A percentile compares a stretch with the other conserved stretches of the same genome.
Conservation (phyloP, 495 filamentous ascomycete species). For the Trichodelitschia bisporula region DNA sequence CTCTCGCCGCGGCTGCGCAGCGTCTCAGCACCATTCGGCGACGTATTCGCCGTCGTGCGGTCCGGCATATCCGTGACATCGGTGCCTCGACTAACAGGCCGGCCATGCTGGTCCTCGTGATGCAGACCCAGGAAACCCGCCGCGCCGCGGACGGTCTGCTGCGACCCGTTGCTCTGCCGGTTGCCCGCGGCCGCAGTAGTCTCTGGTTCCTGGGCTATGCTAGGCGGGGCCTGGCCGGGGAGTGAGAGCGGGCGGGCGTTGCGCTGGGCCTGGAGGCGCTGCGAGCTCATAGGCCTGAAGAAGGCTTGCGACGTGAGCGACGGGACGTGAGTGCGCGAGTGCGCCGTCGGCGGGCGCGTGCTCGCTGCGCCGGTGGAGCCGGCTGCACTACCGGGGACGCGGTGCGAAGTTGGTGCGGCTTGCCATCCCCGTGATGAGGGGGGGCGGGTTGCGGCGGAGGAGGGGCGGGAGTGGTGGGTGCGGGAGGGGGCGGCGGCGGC, state of each 20-base stretch:
- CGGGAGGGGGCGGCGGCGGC: slow-evolving; percentile 21
- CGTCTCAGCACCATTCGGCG: slow-evolving; percentile 41
- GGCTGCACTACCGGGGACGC: slow-evolving; percentile 6
- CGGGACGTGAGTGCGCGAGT: slow-evolving; percentile 69
- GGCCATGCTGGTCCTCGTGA: not conserved
- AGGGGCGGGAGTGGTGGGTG: slow-evolving; percentile 17
- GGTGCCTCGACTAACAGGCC: slow-evolving; percentile 28
- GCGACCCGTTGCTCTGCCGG: slow-evolving; percentile 10
- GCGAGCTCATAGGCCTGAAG: slow-evolving; percentile 91
- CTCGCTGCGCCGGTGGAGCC: slow-evolving; percentile 20
- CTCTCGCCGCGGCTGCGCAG: slow-evolving; percentile 46
- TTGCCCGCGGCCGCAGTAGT: slow-evolving; percentile 1
- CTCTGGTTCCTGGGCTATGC: not conserved
- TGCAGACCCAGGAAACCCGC: not conserved
- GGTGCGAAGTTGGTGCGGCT: slow-evolving; percentile 21
- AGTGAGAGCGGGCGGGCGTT: slow-evolving; percentile 26
- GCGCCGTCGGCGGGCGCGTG: slow-evolving; percentile 19
- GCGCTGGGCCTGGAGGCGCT: slow-evolving; percentile 78
- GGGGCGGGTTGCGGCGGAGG: slow-evolving; percentile 13
- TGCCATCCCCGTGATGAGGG: slow-evolving; percentile 26
- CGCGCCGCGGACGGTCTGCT: slow-evolving; percentile 6
- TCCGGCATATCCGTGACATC: slow-evolving; percentile 50
- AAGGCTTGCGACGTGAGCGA: slow-evolving; percentile 74
- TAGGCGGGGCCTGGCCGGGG: slow-evolving; percentile 19
- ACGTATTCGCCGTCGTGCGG: slow-evolving; percentile 46